Conservation (phyloP, 208 protist genomes). For the Trypanosoma caninum region DNA sequence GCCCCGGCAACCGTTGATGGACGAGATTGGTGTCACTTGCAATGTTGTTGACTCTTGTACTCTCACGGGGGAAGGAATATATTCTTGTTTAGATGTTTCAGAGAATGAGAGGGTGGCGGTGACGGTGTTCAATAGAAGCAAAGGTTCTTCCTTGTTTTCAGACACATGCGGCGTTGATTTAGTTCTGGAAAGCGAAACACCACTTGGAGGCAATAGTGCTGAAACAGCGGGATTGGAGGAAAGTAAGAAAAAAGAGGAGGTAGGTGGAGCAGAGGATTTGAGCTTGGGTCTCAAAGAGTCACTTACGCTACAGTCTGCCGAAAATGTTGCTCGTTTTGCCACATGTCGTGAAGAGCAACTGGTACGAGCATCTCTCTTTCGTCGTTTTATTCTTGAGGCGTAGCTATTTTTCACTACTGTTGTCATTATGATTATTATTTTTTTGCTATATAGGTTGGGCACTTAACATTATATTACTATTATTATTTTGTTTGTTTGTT, state of each 20-base stretch:
- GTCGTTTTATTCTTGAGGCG: constrained; percentile 11
- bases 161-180: too few species aligned
- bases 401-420: neutral
- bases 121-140: too few species aligned
- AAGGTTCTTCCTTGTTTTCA: too few species aligned
- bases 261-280: neutral
- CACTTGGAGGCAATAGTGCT: neutral
- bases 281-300: neutral
- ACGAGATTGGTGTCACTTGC: too few species aligned
- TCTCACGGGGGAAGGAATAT: too few species aligned
- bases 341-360: constrained; percentile 16
- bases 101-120: too few species aligned
- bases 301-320: neutral
- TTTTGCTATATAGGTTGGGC: neutral
- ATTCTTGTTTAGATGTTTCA: neutral
- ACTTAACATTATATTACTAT: neutral
- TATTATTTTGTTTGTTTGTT: neutral
- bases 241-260: neutral
- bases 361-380: constrained; percentile 8
- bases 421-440: too few species aligned
- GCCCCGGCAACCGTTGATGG: too few species aligned
- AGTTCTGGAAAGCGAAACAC: neutral
- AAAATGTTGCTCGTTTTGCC: neutral
- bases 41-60: too few species aligned
- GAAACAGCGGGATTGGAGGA: neutral